phyloP scores from a whole-genome alignment of 2,329 filamentous ascomycete genomes.

The Uncinocarpus reesii region DNA sequence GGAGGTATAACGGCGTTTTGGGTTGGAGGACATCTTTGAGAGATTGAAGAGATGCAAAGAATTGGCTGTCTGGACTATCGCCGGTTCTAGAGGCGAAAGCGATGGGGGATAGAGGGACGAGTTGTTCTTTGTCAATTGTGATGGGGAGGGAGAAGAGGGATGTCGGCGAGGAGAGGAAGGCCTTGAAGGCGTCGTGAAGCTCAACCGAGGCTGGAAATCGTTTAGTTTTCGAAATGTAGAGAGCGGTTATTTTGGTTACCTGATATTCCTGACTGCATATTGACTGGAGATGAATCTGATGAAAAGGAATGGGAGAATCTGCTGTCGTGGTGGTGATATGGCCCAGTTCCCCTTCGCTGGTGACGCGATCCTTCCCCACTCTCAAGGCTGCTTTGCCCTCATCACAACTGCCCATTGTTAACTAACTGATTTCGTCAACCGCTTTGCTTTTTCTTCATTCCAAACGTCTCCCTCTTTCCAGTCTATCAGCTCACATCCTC shows the following conservation, averaged over 20 bases:
- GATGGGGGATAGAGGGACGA: slow-evolving; percentile 33
- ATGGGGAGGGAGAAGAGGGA: slow-evolving; percentile 39
- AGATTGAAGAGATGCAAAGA: slow-evolving; percentile 42
- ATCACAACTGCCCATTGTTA: no score
- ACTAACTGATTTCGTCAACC: background rate
- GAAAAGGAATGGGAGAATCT: background rate
- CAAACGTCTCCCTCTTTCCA: background rate
- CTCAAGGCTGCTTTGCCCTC: no score
- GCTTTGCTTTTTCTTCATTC: no score
- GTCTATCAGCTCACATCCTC: background rate
- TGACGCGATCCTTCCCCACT: background rate
- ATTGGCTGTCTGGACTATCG: slow-evolving; percentile 29
- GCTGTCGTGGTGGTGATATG: no score
- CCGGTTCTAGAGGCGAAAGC: slow-evolving; percentile 27
- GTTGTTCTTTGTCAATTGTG: slow-evolving; percentile 37
- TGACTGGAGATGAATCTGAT: background rate
- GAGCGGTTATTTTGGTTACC: slow-evolving; percentile 23
- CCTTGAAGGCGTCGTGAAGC: slow-evolving; percentile 38
- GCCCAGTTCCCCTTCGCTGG: background rate
- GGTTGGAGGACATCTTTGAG: slow-evolving; percentile 45
- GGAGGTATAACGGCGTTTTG: slow-evolving; percentile 50
- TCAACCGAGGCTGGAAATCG: slow-evolving; percentile 34
- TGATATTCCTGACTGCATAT: slow-evolving; percentile 42
- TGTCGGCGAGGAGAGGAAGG: slow-evolving; percentile 31
- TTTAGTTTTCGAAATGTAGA: background rate